A percentile compares a stretch with the other conserved stretches of the same genome.
Conservation (phyloP, 2,329 filamentous ascomycete species). For the Aureobasidium sp. region DNA sequence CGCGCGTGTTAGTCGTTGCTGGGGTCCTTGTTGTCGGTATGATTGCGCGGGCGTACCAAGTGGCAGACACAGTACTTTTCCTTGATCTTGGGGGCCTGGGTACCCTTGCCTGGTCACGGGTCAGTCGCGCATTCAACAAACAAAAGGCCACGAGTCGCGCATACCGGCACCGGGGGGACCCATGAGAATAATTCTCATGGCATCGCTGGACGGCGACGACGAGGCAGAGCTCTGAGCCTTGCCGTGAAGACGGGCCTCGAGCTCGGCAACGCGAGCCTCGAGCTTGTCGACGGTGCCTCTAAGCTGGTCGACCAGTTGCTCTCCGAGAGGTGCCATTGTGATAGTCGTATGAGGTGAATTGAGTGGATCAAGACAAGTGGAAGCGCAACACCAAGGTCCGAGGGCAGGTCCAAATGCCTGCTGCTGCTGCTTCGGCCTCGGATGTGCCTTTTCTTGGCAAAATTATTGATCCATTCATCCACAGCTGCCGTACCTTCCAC, state of each 20-base stretch:
- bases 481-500: conserved; percentile 1
- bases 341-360: conserved; percentile 7
- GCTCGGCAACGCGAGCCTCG: conserved; percentile 75
- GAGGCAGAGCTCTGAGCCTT: conserved; percentile 39
- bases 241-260: conserved; percentile 64
- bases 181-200: conserved; percentile 93
- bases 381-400: neutral
- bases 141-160: conserved; percentile 26
- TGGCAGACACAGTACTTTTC: conserved; percentile 97
- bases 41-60: conserved; percentile 54
- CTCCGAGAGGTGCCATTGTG: conserved; percentile 81
- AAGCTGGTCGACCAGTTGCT: conserved; percentile 71
- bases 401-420: conserved; percentile 1
- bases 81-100: conserved; percentile 95
- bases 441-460: conserved; percentile 4
- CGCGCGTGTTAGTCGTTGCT: conserved; percentile 5
- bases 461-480: neutral
- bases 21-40: neutral
- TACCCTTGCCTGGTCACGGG: conserved; percentile 75
- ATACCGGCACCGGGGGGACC: conserved; percentile 93
- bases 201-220: conserved; percentile 36
- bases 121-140: neutral
- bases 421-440: conserved; percentile 3
- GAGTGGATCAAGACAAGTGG: neutral
- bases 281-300: conserved; percentile 78